Conservation (phyloP, 78 protist species). For the Trichosphaerium sp. region DNA sequence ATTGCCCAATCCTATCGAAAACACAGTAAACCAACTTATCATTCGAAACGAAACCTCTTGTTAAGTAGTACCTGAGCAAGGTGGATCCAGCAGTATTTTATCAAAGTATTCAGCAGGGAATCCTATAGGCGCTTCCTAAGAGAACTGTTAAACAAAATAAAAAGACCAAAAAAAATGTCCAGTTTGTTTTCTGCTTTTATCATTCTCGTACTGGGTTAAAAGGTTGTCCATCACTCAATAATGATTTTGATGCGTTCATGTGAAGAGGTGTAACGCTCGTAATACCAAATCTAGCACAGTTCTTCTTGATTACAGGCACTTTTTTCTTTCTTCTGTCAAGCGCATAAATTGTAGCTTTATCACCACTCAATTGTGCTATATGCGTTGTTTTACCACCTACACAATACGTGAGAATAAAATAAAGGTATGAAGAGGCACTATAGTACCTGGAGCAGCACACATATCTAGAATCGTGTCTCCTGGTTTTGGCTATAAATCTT, state of each 20-base stretch:
- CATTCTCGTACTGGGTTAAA: background rate
- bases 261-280: background rate
- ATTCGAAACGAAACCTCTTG: background rate
- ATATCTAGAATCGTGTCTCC: background rate
- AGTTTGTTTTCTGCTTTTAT: background rate
- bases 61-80: conserved; percentile 27
- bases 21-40: background rate
- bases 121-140: background rate
- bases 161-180: background rate
- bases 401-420: too few relatives aligned
- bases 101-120: conserved; percentile 4
- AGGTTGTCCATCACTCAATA: background rate
- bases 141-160: too few relatives aligned
- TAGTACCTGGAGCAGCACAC: conserved; percentile 37
- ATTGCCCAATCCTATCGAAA: background rate
- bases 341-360: background rate
- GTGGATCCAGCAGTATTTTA: conserved; percentile 26
- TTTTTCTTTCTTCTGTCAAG: background rate
- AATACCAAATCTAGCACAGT: background rate
- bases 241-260: background rate
- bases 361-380: background rate
- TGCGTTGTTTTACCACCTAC: conserved; percentile 29
- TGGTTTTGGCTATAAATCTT: background rate
- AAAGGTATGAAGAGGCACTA: too few relatives aligned
- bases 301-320: background rate